Conservation (phyloP, 306 rosid genomes). For the Medicago ruthenica region DNA sequence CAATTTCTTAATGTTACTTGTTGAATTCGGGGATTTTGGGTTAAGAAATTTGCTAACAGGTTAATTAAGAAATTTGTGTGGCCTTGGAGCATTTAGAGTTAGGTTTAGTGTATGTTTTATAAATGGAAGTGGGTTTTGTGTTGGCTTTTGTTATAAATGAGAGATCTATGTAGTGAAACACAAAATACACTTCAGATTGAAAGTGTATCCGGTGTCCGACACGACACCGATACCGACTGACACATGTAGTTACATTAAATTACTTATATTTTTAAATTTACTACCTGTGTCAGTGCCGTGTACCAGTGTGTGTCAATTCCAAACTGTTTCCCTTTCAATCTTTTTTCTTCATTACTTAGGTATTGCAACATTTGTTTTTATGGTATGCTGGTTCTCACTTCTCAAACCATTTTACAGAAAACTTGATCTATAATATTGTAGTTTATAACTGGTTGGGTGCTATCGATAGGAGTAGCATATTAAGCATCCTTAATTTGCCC, state of each 20-base stretch:
- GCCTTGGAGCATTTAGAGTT: neutral
- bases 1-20: slow-evolving; percentile 16
- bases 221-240: too few species aligned
- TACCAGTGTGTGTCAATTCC: neutral
- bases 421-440: slow-evolving; percentile 10
- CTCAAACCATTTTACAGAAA: slow-evolving; percentile 25
- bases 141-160: slow-evolving; percentile 31
- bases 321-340: slow-evolving; percentile 27
- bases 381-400: slow-evolving; percentile 3
- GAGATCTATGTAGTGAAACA: slow-evolving; percentile 12
- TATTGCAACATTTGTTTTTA: slow-evolving; percentile 22
- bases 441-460: slow-evolving; percentile 9
- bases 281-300: too few species aligned
- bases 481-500: neutral
- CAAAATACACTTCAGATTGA: neutral
- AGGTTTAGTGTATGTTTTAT: neutral
- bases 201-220: too few species aligned
- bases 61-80: slow-evolving; percentile 8
- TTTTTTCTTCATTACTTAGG: slow-evolving; percentile 9
- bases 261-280: too few species aligned
- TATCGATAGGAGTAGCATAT: slow-evolving; percentile 1
- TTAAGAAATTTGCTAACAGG: slow-evolving; percentile 2
- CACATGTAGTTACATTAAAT: neutral
- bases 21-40: neutral
- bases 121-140: slow-evolving; percentile 10